phyloP scores from a whole-genome alignment of 129 eudicot genomes.

The Deinandra increscens region DNA sequence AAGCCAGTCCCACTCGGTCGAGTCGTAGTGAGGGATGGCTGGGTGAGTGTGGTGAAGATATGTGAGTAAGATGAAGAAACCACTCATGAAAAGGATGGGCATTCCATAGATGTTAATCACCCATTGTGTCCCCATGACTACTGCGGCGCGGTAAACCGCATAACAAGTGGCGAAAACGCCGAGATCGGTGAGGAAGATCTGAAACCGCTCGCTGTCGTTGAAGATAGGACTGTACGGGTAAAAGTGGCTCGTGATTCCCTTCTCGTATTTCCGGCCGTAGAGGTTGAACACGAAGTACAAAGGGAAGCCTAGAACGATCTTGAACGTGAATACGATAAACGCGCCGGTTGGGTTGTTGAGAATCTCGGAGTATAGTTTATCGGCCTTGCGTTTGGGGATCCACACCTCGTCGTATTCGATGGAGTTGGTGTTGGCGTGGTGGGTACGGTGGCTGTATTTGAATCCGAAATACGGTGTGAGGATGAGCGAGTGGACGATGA shows the following conservation, averaged over 20 bases:
- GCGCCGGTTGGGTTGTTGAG: constrained; percentile 37
- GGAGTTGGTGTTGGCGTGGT: constrained; percentile 54
- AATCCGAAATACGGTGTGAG: constrained; percentile 32
- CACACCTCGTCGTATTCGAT: constrained; percentile 50
- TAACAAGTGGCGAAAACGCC: constrained; percentile 29
- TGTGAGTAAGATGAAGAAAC: constrained; percentile 28
- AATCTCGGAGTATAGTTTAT: constrained; percentile 1
- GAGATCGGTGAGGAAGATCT: constrained; percentile 30
- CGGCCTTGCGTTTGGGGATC: constrained; percentile 39
- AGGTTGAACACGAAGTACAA: constrained; percentile 29
- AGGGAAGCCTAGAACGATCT: constrained; percentile 34
- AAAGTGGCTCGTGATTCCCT: constrained; percentile 33
- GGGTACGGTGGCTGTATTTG: constrained; percentile 45
- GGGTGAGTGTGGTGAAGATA: constrained; percentile 39
- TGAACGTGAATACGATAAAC: constrained; percentile 25
- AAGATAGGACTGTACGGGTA: constrained; percentile 39
- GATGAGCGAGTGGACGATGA: constrained; percentile 31
- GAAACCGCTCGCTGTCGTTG: constrained; percentile 32
- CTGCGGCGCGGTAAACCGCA: neutral
- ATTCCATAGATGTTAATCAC: constrained; percentile 33
- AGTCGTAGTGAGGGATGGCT: constrained; percentile 34
- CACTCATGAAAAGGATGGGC: constrained; percentile 33
- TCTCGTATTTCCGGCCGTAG: constrained; percentile 29
- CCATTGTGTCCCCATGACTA: constrained; percentile 25
- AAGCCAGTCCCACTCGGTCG: constrained; percentile 40